phyloP scores from a whole-genome alignment of 106 monocot species.

The Alisma plantagoaquatica region DNA sequence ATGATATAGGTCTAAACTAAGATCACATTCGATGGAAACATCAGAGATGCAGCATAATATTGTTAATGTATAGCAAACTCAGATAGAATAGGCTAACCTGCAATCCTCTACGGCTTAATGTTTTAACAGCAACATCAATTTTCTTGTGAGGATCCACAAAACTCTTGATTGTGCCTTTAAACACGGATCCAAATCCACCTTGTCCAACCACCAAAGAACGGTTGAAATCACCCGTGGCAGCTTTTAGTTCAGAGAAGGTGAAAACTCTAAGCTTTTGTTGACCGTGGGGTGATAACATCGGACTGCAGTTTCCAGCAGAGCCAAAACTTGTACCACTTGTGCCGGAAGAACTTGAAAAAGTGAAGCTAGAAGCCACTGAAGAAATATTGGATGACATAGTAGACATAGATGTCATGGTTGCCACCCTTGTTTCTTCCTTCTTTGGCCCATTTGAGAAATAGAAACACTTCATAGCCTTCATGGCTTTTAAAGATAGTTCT shows the following conservation, averaged over 20 bases:
- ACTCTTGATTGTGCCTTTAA: constrained; percentile 45
- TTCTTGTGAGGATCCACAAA: constrained; percentile 32
- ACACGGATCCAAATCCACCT: constrained; percentile 88
- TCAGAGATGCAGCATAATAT: too few relatives aligned
- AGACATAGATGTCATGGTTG: constrained; percentile 21
- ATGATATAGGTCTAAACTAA: too few relatives aligned
- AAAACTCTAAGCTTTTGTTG: constrained; percentile 45
- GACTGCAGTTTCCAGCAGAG: constrained; percentile 33
- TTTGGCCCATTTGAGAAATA: constrained; percentile 37
- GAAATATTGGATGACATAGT: not conserved
- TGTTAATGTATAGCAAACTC: too few relatives aligned
- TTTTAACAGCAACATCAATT: constrained; percentile 73
- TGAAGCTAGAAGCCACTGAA: not conserved
- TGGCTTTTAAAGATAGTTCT: too few relatives aligned
- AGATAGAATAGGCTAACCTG: constrained; percentile 22
- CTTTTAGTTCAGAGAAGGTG: constrained; percentile 53
- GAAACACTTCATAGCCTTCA: constrained; percentile 88
- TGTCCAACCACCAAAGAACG: constrained; percentile 69
- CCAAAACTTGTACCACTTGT: constrained; percentile 23
- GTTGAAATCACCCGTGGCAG: constrained; percentile 59
- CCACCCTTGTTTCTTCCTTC: constrained; percentile 30
- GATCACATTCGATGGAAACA: too few relatives aligned
- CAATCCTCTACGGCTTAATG: constrained; percentile 42
- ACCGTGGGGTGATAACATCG: constrained; percentile 20
- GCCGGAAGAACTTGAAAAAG: constrained; percentile 19